These are phyloP conservation scores for Carex scoparia DNA, from an alignment of 176 grass and related monocot genomes.

Conservation along the genomic window DNA sequence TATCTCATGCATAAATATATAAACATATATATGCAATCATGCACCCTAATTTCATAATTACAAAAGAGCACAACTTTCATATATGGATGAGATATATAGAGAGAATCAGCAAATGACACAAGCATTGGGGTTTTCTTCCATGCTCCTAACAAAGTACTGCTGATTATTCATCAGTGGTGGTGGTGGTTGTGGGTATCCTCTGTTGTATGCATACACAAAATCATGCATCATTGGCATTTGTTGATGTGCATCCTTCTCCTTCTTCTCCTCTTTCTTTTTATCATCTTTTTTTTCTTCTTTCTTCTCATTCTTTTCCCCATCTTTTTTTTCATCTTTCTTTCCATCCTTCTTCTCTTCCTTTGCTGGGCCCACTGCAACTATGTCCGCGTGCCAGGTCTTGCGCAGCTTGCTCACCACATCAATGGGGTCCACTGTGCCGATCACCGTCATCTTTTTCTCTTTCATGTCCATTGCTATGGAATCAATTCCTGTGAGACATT, in stretches of 20 bases:
- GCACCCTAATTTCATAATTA: not conserved
- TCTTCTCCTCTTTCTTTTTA: constrained; percentile 21
- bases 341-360: constrained; percentile 63
- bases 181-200: constrained; percentile 26
- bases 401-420: constrained; percentile 69
- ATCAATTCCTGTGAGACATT: constrained; percentile 52
- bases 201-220: constrained; percentile 26
- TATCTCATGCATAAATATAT: constrained; percentile 12
- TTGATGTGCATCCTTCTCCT: constrained; percentile 24
- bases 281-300: not conserved
- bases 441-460: constrained; percentile 72
- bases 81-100: not conserved
- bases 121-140: constrained; percentile 84
- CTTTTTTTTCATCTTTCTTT: constrained; percentile 19
- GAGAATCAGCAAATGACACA: constrained; percentile 51
- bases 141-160: constrained; percentile 50
- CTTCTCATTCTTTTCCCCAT: not conserved
- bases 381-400: constrained; percentile 47
- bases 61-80: not conserved
- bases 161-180: constrained; percentile 24
- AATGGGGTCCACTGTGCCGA: constrained; percentile 66
- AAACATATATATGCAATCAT: not conserved
- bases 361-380: constrained; percentile 58
- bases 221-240: constrained; percentile 28
- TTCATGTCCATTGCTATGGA: constrained; percentile 57